phyloP scores from a whole-genome alignment of 495 filamentous ascomycete genomes.

The Penicillium nucicola region DNA sequence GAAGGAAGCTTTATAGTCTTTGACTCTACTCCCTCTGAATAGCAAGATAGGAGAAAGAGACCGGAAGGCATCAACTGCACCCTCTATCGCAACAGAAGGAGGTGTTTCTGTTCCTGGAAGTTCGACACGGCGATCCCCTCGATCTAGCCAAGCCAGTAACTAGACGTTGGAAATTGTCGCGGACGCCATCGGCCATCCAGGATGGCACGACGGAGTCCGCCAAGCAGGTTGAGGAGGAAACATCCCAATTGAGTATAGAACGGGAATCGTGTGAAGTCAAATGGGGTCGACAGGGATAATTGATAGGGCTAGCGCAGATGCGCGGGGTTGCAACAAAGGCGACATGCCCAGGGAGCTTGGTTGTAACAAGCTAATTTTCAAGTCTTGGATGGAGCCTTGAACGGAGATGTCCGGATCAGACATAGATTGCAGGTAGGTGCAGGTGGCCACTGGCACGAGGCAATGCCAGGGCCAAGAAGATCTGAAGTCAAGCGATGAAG shows the following conservation, averaged over 20 bases:
- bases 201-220: conserved; percentile 17
- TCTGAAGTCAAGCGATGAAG: not conserved
- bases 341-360: conserved; percentile 15
- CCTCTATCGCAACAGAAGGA: conserved; percentile 16
- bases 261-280: conserved; percentile 7
- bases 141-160: not conserved
- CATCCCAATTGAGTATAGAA: conserved; percentile 3
- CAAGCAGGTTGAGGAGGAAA: conserved; percentile 1
- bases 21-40: not conserved
- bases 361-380: conserved; percentile 16
- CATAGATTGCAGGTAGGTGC: not conserved
- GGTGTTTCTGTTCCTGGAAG: conserved; percentile 23
- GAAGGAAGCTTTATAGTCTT: conserved; percentile 23
- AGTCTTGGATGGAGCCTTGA: not conserved
- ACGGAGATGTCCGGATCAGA: conserved; percentile 23
- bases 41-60: not conserved
- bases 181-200: conserved; percentile 25
- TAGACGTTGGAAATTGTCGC: conserved; percentile 17
- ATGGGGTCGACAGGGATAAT: conserved; percentile 1
- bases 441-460: not conserved
- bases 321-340: conserved; percentile 3
- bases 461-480: no score
- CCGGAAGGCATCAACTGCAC: not conserved
- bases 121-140: conserved; percentile 18
- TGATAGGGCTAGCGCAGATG: conserved; percentile 12